phyloP scores from a whole-genome alignment of 805 yeast genomes.

The Nakazawaea siamensis region DNA sequence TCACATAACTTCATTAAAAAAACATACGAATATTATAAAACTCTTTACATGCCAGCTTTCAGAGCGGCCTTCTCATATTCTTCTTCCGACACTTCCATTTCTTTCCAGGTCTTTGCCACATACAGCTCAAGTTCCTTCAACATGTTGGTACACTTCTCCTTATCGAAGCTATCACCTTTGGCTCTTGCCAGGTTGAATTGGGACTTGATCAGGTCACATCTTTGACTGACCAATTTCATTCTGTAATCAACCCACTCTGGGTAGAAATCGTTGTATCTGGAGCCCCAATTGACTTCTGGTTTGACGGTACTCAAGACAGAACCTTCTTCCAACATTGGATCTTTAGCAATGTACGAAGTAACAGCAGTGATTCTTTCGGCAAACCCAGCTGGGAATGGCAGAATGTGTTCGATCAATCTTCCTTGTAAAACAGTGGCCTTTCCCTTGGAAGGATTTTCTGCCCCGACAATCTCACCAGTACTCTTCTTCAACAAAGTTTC shows the following conservation, averaged over 20 bases:
- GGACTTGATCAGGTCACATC: constrained; percentile 21
- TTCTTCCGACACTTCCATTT: constrained; percentile 24
- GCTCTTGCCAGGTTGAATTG: constrained; percentile 16
- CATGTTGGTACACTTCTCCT: constrained; percentile 24
- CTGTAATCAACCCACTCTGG: constrained; percentile 32
- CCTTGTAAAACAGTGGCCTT: constrained; percentile 43
- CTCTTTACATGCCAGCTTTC: too few relatives aligned
- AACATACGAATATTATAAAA: too few relatives aligned
- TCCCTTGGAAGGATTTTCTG: constrained; percentile 38
- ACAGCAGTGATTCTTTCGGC: constrained; percentile 36
- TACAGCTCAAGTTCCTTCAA: constrained; percentile 24
- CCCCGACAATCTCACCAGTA: constrained; percentile 23
- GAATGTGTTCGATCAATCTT: constrained; percentile 35
- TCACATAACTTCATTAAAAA: background rate
- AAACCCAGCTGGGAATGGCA: constrained; percentile 32
- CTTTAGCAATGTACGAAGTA: constrained; percentile 32
- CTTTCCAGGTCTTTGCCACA: constrained; percentile 22
- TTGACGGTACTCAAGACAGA: constrained; percentile 33
- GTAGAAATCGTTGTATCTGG: constrained; percentile 29
- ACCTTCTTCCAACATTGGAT: constrained; percentile 26
- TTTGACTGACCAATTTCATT: constrained; percentile 24
- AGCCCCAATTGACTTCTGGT: constrained; percentile 28
- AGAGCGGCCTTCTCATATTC: constrained; percentile 14
- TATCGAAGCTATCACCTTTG: constrained; percentile 26
- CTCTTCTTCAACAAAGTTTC: constrained; percentile 48